Conservation (phyloP, 768 basidiomycete species). For the Leccinum ochraceum region DNA sequence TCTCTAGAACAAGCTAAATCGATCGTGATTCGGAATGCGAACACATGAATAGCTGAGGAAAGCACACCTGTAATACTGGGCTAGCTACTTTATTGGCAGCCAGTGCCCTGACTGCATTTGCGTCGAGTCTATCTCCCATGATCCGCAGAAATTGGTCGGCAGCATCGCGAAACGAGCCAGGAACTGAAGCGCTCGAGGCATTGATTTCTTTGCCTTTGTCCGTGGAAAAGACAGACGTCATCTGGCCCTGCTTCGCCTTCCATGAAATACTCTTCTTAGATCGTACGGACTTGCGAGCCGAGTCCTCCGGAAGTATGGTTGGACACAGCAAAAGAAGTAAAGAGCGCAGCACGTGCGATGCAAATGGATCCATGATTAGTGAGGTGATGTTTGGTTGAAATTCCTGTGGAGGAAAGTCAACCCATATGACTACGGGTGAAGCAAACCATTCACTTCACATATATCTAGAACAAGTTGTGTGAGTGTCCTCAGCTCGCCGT, state of each 20-base stretch:
- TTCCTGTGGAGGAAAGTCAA: constrained; percentile 50
- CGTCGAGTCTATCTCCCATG: constrained; percentile 54
- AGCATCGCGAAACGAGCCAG: constrained; percentile 50
- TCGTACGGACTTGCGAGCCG: constrained; percentile 50
- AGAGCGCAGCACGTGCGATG: constrained; percentile 86
- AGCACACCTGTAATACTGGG: constrained; percentile 67
- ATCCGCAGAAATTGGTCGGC: constrained; percentile 48
- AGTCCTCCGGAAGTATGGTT: constrained; percentile 42
- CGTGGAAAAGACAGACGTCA: constrained; percentile 75
- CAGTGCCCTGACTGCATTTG: constrained; percentile 75
- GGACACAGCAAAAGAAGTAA: constrained; percentile 79
- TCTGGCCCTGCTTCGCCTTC: constrained; percentile 77
- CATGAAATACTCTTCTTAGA: constrained; percentile 85
- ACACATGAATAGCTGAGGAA: constrained; percentile 8
- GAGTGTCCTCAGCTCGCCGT: constrained; percentile 68
- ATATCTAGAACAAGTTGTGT: constrained; percentile 64
- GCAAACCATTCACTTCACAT: constrained; percentile 51
- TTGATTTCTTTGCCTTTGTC: constrained; percentile 39
- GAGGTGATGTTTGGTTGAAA: constrained; percentile 59
- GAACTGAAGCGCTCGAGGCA: constrained; percentile 32
- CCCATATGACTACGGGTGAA: constrained; percentile 20
- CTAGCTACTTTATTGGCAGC: constrained; percentile 78
- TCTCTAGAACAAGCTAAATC: constrained; percentile 73
- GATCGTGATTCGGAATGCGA: constrained; percentile 12
- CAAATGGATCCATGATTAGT: constrained; percentile 83